phyloP scores from a whole-genome alignment of 192 early-diverging fungal genomes.

The Coemansia sp. region DNA sequence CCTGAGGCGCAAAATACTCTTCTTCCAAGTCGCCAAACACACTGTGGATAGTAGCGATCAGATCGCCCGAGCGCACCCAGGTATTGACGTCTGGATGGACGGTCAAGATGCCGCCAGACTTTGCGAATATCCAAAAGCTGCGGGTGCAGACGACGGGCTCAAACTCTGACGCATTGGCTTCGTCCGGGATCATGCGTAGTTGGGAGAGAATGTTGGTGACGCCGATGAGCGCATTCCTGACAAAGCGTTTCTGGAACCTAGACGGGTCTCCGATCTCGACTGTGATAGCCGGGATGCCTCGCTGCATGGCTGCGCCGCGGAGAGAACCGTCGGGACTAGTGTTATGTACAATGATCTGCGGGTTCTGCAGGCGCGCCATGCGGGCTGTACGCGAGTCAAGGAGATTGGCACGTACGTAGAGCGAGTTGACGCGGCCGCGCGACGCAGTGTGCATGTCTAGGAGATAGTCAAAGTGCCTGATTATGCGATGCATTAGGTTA shows the following conservation, averaged over 20 bases:
- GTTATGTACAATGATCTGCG: constrained; percentile 79
- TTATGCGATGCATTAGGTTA: constrained; percentile 77
- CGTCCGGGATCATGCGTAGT: constrained; percentile 63
- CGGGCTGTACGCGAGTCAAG: constrained; percentile 66
- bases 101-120: constrained; percentile 81
- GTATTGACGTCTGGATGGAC: constrained; percentile 82
- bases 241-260: constrained; percentile 81
- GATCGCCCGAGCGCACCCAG: constrained; percentile 75
- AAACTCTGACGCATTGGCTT: constrained; percentile 54
- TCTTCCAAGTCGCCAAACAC: constrained; percentile 88
- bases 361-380: constrained; percentile 85
- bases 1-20: constrained; percentile 76
- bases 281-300: constrained; percentile 81
- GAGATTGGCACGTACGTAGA: constrained; percentile 87
- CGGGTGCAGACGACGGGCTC: constrained; percentile 64
- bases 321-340: constrained; percentile 72
- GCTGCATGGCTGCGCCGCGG: constrained; percentile 72
- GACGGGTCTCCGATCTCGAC: constrained; percentile 92
- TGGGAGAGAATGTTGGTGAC: constrained; percentile 64
- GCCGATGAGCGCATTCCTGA: constrained; percentile 63
- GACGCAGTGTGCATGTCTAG: constrained; percentile 89
- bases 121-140: constrained; percentile 83
- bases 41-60: constrained; percentile 84
- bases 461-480: constrained; percentile 78
- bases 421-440: constrained; percentile 80